These are phyloP conservation scores for Botrytis elliptica DNA, from an alignment of 2,329 filamentous ascomycete genomes.

Conservation along the genomic window DNA sequence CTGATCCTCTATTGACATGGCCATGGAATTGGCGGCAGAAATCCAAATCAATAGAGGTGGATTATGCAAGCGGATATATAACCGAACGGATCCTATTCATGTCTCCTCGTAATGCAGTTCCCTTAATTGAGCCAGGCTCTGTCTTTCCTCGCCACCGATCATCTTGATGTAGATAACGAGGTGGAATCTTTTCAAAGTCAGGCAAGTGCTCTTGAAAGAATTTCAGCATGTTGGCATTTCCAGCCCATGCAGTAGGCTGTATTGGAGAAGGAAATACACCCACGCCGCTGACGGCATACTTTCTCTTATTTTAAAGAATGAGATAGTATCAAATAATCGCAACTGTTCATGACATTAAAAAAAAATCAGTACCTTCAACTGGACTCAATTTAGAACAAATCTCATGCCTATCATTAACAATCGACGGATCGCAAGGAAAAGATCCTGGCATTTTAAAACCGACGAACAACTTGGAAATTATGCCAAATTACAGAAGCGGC, in stretches of 20 bases:
- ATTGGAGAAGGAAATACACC: background rate
- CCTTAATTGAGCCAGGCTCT: background rate
- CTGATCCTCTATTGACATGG: background rate
- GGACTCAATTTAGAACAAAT: background rate
- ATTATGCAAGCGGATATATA: background rate
- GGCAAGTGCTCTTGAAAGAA: background rate
- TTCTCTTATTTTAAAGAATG: too few species aligned
- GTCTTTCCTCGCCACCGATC: background rate
- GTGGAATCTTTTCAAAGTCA: background rate
- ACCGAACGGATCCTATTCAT: background rate
- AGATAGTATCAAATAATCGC: background rate
- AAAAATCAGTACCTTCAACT: background rate
- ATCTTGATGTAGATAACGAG: background rate
- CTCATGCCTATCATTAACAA: background rate
- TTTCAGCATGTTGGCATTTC: background rate
- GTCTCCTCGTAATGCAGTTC: background rate
- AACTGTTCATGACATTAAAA: background rate
- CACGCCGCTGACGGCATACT: too few species aligned
- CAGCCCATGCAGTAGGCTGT: background rate
- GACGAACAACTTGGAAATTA: background rate
- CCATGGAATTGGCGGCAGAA: background rate
- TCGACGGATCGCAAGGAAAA: background rate
- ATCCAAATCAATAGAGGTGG: background rate
- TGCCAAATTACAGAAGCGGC: background rate
- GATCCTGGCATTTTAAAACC: background rate